A percentile compares a stretch with the other conserved stretches of the same genome.
Evolutionary conservation across 2,329 filamentous ascomycete genomes (phyloP).

Genomic region (Aplosporella prunicola): DNA sequence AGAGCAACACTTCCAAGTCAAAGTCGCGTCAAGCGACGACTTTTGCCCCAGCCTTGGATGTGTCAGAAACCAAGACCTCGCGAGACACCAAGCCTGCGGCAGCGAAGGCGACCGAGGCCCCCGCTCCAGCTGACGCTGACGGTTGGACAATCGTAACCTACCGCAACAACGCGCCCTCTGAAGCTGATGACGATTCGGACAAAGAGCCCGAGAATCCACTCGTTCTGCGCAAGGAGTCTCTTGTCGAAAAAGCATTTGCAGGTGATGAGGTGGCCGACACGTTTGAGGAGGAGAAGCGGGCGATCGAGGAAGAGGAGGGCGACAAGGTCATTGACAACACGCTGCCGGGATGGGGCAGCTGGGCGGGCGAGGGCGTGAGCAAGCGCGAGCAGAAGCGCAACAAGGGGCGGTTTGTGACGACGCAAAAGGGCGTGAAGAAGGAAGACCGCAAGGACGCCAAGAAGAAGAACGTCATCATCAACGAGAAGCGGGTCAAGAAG

Average conservation of each 20-base stretch:
- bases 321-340: conserved; percentile 74
- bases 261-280: conserved; percentile 72
- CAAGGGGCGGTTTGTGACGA: conserved; percentile 46
- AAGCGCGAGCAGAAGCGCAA: conserved; percentile 51
- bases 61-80: conserved; percentile 1
- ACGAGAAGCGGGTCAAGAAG: conserved; percentile 84
- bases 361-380: conserved; percentile 76
- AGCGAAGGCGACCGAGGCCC: conserved; percentile 23
- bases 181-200: conserved; percentile 26
- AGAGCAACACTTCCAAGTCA: conserved; percentile 14
- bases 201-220: conserved; percentile 31
- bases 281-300: conserved; percentile 72
- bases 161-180: conserved; percentile 21
- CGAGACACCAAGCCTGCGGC: conserved; percentile 14
- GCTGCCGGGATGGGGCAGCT: conserved; percentile 90
- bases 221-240: conserved; percentile 46
- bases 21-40: conserved; percentile 15
- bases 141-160: conserved; percentile 37
- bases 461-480: conserved; percentile 79
- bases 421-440: conserved; percentile 61
- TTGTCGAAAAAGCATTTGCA: conserved; percentile 78
- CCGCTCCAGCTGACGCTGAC: conserved; percentile 28
- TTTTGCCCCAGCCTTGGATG: not conserved
- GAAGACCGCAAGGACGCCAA: conserved; percentile 73
- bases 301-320: conserved; percentile 63